Percentiles rank a stretch among this genome's conserved stretches.
phyloP scores from a whole-genome alignment of 139 green algal species.

The Micractinium conductrix region DNA sequence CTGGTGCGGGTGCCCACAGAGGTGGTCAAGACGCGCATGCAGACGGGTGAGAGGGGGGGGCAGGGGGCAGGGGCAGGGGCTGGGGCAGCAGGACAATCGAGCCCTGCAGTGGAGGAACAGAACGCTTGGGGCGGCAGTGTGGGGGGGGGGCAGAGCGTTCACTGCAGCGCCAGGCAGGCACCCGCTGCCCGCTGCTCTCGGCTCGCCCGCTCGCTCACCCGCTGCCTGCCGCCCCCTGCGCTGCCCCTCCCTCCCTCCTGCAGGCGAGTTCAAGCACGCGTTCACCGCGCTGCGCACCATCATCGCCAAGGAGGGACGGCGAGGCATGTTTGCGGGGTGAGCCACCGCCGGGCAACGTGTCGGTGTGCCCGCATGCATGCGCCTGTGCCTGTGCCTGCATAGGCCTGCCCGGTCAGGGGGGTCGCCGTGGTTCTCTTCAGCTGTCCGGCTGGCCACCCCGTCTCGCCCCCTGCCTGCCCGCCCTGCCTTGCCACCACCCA shows the following conservation, averaged over 20 bases:
- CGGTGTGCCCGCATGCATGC: too few species aligned
- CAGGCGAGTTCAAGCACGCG: slow-evolving; percentile 73
- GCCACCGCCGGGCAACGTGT: too few species aligned
- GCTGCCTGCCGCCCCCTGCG: not conserved
- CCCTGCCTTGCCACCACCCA: too few species aligned
- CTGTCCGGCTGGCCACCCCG: too few species aligned
- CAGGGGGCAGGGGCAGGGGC: too few species aligned
- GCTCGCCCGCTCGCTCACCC: not conserved
- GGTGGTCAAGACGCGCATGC: slow-evolving; percentile 96
- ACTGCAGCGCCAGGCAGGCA: not conserved
- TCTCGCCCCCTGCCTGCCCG: too few species aligned
- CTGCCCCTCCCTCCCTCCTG: not conserved
- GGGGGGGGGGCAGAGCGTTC: not conserved
- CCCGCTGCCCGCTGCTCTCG: not conserved
- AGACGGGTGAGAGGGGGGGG: slow-evolving; percentile 85
- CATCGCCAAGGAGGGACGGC: slow-evolving; percentile 76
- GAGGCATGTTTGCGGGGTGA: slow-evolving; percentile 92
- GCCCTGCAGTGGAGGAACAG: too few species aligned
- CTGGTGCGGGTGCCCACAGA: slow-evolving; percentile 96
- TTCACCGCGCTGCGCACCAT: slow-evolving; percentile 77
- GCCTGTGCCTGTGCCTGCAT: too few species aligned
- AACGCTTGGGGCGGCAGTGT: not conserved
- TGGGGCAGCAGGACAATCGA: too few species aligned
- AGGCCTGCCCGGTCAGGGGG: too few species aligned
- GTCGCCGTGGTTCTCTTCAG: too few species aligned